Conservation (phyloP, 2,329 filamentous ascomycete species). For the Pseudogymnoascus pannorum region DNA sequence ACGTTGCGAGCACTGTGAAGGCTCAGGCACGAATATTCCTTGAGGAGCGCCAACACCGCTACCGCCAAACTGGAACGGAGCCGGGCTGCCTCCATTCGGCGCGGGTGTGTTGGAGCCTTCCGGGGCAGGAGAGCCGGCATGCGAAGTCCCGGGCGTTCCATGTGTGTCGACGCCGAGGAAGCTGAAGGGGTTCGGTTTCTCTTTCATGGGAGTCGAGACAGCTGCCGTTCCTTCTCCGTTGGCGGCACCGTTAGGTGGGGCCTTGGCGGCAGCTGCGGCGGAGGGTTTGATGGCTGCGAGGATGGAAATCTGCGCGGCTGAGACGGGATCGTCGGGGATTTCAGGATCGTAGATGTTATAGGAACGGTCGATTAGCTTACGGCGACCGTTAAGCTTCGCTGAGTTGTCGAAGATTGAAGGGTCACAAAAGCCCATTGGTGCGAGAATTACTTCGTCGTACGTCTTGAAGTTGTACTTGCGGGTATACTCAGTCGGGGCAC, state of each 20-base stretch:
- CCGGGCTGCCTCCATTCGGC: constrained; percentile 29
- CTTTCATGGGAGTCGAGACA: constrained; percentile 53
- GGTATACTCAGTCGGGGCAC: constrained; percentile 80
- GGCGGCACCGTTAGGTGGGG: constrained; percentile 27
- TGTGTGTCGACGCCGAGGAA: constrained; percentile 59
- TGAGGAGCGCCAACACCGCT: constrained; percentile 30
- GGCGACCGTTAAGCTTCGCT: constrained; percentile 69
- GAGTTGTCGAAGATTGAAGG: constrained; percentile 80
- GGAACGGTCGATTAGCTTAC: constrained; percentile 77
- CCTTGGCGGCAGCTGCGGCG: constrained; percentile 38
- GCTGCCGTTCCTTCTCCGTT: constrained; percentile 36
- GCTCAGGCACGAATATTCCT: constrained; percentile 32
- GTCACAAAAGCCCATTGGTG: constrained; percentile 90
- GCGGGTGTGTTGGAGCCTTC: constrained; percentile 66
- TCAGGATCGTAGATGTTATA: constrained; percentile 91
- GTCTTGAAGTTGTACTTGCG: constrained; percentile 93
- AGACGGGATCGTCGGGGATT: constrained; percentile 78
- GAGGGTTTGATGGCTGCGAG: constrained; percentile 54
- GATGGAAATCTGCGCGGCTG: constrained; percentile 70
- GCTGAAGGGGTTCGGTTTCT: constrained; percentile 59
- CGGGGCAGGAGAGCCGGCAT: constrained; percentile 79
- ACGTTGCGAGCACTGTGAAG: constrained; percentile 36
- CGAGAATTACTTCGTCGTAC: constrained; percentile 92
- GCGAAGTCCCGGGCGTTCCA: constrained; percentile 68
- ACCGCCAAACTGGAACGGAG: constrained; percentile 18